These are phyloP conservation scores for Aspergillus uvarum DNA, from an alignment of 2,329 filamentous ascomycete species.

Conservation along the genomic window DNA sequence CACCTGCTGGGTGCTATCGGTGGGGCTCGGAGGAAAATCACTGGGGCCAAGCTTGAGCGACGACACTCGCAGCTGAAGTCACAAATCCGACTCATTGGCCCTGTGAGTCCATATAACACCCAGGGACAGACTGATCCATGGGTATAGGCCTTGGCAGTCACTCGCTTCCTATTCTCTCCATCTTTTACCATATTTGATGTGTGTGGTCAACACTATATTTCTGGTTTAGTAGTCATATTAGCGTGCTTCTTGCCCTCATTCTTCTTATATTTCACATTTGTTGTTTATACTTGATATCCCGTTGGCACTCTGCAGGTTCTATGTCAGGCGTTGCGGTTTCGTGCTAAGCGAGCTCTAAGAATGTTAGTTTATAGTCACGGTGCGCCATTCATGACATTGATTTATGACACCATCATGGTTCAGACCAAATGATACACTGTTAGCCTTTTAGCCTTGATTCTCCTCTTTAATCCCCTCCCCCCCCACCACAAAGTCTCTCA, in stretches of 20 bases:
- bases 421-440: too few relatives aligned
- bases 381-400: too few relatives aligned
- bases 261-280: background rate
- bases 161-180: slow-evolving; percentile 4
- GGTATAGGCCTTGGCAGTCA: slow-evolving; percentile 18
- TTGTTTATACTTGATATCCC: slow-evolving; percentile 11
- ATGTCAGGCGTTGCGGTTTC: slow-evolving; percentile 15
- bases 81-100: slow-evolving; percentile 42
- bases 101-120: slow-evolving; percentile 32
- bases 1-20: slow-evolving; percentile 31
- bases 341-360: background rate
- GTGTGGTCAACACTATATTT: background rate
- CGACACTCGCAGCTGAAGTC: slow-evolving; percentile 40
- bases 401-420: too few relatives aligned
- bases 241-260: background rate
- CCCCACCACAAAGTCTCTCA: too few relatives aligned
- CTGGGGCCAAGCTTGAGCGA: slow-evolving; percentile 35
- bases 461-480: too few relatives aligned
- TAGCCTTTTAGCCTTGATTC: too few relatives aligned
- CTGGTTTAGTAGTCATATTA: background rate
- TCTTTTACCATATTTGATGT: background rate
- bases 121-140: slow-evolving; percentile 29
- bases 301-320: slow-evolving; percentile 8
- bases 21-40: slow-evolving; percentile 36
- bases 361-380: background rate